Evolutionary conservation across 2,329 filamentous ascomycete genomes (phyloP), one percentile per base, ranked within the genome.

Genomic region (Neofusicoccum cordaticola): DNA sequence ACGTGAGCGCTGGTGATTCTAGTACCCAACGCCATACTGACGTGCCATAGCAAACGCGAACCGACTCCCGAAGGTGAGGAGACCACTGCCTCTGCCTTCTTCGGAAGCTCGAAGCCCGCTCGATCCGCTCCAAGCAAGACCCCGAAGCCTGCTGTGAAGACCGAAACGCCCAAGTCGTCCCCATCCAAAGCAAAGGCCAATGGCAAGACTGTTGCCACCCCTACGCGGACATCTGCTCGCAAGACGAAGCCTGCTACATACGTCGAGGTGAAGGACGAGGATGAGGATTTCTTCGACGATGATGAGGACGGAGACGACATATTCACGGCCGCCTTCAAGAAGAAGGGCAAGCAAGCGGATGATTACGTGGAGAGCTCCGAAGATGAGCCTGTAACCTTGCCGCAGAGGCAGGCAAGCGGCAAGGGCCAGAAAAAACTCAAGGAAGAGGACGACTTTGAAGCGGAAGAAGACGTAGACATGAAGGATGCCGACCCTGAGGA

Each of bases 231-330:
- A 5, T 79, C 78, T 39, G 70, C 72, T 9, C 72, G 78, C 60
- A 71, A 72, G 58, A 83, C 81, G 73, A 80, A 80, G 66, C 73
- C 71, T 9, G 76, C 78, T 65, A 79, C 77, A 69, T 75, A 73
- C 74, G 75, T 66, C 64, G 67, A 72, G 68, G 68, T 90, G 68
- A 86, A 91, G 19, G 89, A 91, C 62, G 88, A 88, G 39, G 83
- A 85, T 6, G 86, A 91, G 17, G 72, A 75, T 31, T 77, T 76
- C 67, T 70, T 73, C 4, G 75, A 80, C 48, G 73, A 79, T 57
- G 78, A 80, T 53, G 88, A 86, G 50, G 83, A 78, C 2, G 90
- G 86, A n/a, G 90, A 92, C 68, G 93, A 97, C 70, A 93, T 97
- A 19, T 93, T 93, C 76, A 90, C 89, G 13, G 88, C 90, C 3